These are phyloP conservation scores for Cyberlindnera mississippiensis DNA, from an alignment of 805 yeast genomes.

Conservation along the genomic window DNA sequence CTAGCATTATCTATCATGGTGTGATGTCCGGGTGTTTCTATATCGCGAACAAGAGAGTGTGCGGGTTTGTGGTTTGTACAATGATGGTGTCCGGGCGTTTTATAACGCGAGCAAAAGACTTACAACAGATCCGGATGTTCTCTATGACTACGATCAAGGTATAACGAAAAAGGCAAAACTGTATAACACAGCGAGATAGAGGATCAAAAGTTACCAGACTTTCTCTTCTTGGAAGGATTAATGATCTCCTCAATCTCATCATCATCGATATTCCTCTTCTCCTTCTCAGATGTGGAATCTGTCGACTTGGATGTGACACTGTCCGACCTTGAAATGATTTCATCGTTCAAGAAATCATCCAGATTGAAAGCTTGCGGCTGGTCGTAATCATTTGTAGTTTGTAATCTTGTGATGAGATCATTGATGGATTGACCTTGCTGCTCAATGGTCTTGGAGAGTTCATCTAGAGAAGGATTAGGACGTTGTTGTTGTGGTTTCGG, in stretches of 20 bases:
- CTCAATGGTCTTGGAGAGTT: constrained; percentile 22
- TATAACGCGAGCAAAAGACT: too few species aligned
- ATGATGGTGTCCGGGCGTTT: too few species aligned
- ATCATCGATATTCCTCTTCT: constrained; percentile 33
- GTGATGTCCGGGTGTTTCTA: too few species aligned
- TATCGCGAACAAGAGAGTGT: too few species aligned
- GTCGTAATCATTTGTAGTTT: constrained; percentile 14
- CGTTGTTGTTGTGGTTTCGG: background rate
- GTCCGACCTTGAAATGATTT: constrained; percentile 6
- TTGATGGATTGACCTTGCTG: constrained; percentile 27
- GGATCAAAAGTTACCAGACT: constrained; percentile 4
- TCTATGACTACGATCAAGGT: too few species aligned
- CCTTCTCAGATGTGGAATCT: background rate
- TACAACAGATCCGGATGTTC: too few species aligned
- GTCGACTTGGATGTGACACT: background rate
- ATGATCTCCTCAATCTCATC: constrained; percentile 54
- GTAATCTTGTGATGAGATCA: constrained; percentile 22
- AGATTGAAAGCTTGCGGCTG: constrained; percentile 20
- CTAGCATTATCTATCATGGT: too few species aligned
- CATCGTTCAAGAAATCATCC: constrained; percentile 25
- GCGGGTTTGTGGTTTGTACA: too few species aligned
- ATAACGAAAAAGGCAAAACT: too few species aligned
- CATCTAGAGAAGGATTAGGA: constrained; percentile 16
- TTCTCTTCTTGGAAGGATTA: constrained; percentile 13
- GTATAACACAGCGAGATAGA: too few species aligned